A percentile compares a stretch with the other conserved stretches of the same genome.
Conservation (phyloP, 2,329 filamentous ascomycete species). For the Ophiocordyceps polyrhachis-furcata region DNA sequence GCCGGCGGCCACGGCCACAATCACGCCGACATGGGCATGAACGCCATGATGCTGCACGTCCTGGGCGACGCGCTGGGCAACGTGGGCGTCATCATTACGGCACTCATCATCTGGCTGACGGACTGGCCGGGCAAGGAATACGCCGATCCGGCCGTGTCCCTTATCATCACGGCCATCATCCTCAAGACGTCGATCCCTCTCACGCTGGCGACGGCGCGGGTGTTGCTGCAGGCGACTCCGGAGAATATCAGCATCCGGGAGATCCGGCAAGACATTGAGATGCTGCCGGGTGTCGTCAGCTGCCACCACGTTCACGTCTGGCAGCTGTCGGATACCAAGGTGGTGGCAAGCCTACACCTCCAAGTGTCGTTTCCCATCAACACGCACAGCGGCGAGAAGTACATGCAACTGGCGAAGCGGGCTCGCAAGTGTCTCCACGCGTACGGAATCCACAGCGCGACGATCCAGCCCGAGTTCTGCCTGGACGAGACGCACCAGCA, state of each 20-base stretch:
- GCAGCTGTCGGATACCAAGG: conserved; percentile 89
- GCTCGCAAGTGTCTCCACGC: conserved; percentile 80
- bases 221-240: conserved; percentile 85
- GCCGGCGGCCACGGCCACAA: conserved; percentile 45
- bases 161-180: conserved; percentile 76
- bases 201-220: conserved; percentile 63
- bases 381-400: conserved; percentile 56
- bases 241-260: conserved; percentile 75
- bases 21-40: conserved; percentile 90
- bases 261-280: conserved; percentile 79
- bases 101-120: conserved; percentile 81
- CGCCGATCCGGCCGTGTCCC: conserved; percentile 77
- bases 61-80: conserved; percentile 76
- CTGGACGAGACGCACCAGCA: conserved; percentile 28
- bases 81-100: conserved; percentile 66
- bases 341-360: conserved; percentile 84
- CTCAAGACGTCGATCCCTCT: conserved; percentile 59
- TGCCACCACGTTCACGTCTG: conserved; percentile 96
- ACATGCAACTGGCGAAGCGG: conserved; percentile 76
- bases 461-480: conserved; percentile 86
- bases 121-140: conserved; percentile 68
- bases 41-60: conserved; percentile 57
- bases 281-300: conserved; percentile 66
- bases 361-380: conserved; percentile 83
- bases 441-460: conserved; percentile 92